phyloP scores from a whole-genome alignment of 306 rosid genomes.

The Acacia confusa region DNA sequence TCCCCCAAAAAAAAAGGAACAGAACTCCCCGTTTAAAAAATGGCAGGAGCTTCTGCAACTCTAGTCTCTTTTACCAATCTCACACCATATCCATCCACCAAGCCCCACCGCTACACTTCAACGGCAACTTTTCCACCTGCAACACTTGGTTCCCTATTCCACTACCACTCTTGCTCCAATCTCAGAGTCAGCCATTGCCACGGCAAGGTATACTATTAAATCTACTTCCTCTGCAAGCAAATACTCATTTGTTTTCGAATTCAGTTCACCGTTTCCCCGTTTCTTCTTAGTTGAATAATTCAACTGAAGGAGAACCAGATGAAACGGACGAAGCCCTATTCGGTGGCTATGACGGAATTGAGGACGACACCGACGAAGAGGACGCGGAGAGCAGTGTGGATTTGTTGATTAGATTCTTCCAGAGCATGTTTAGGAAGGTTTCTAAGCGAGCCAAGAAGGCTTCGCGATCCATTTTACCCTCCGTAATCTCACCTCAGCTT shows the following conservation, averaged over 20 bases:
- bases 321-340: slow-evolving; percentile 47
- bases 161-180: slow-evolving; percentile 27
- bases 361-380: slow-evolving; percentile 53
- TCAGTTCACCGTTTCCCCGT: not conserved
- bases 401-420: slow-evolving; percentile 64
- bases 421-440: slow-evolving; percentile 65
- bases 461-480: slow-evolving; percentile 64
- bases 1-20: too few species aligned
- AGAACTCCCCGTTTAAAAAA: slow-evolving; percentile 22
- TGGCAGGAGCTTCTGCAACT: slow-evolving; percentile 47
- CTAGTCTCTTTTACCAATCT: slow-evolving; percentile 23
- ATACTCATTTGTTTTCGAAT: not conserved
- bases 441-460: slow-evolving; percentile 74
- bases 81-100: slow-evolving; percentile 34
- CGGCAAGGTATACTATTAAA: slow-evolving; percentile 37
- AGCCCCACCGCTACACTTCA: slow-evolving; percentile 27
- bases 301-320: slow-evolving; percentile 43
- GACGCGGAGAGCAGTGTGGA: slow-evolving; percentile 71
- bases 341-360: slow-evolving; percentile 45
- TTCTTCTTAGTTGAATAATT: slow-evolving; percentile 44
- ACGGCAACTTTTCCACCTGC: slow-evolving; percentile 19
- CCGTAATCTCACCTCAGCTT: slow-evolving; percentile 61
- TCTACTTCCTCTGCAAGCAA: slow-evolving; percentile 2
- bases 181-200: slow-evolving; percentile 30
- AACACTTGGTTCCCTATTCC: slow-evolving; percentile 6